Evolutionary conservation across 768 basidiomycete genomes (phyloP).

Genomic region (Porphyrellus cyaneotinctus): DNA sequence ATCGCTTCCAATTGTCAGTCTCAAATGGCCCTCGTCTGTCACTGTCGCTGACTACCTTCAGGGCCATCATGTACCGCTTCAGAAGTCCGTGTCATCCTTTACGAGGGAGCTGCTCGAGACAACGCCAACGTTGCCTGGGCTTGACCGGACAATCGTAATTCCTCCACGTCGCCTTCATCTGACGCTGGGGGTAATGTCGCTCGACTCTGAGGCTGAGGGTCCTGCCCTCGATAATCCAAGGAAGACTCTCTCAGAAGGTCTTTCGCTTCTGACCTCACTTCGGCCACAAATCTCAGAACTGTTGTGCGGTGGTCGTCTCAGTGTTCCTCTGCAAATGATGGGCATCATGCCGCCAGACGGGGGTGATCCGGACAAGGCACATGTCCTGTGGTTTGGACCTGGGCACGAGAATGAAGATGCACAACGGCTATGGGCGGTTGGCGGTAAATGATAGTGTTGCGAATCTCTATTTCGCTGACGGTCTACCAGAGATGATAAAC

Average conservation of each 20-base stretch:
- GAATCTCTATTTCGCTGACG: conserved; percentile 4
- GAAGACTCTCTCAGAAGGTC: conserved; percentile 38
- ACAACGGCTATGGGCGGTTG: conserved; percentile 29
- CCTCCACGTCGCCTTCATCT: conserved; percentile 58
- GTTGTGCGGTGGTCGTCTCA: conserved; percentile 32
- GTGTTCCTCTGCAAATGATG: conserved; percentile 44
- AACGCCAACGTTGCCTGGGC: conserved; percentile 39
- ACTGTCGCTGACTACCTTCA: conserved; percentile 21
- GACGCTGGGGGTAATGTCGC: conserved; percentile 71
- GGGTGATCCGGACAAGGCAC: conserved; percentile 38
- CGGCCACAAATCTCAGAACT: conserved; percentile 41
- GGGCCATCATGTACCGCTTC: conserved; percentile 42
- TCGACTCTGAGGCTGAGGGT: conserved; percentile 28
- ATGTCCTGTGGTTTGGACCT: conserved; percentile 58
- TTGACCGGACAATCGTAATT: conserved; percentile 59
- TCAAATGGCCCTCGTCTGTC: conserved; percentile 21
- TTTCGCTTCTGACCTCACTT: conserved; percentile 39
- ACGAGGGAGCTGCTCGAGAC: conserved; percentile 21
- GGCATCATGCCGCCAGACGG: conserved; percentile 45
- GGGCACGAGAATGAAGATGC: conserved; percentile 30
- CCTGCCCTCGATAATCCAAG: not conserved
- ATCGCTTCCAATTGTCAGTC: conserved; percentile 31
- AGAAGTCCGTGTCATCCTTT: conserved; percentile 36
- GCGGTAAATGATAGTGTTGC: conserved; percentile 29
- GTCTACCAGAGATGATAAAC: conserved; percentile 38